Evolutionary conservation across 2,329 filamentous ascomycete species (phyloP).

Genomic region (Lachnellula occidentalis): DNA sequence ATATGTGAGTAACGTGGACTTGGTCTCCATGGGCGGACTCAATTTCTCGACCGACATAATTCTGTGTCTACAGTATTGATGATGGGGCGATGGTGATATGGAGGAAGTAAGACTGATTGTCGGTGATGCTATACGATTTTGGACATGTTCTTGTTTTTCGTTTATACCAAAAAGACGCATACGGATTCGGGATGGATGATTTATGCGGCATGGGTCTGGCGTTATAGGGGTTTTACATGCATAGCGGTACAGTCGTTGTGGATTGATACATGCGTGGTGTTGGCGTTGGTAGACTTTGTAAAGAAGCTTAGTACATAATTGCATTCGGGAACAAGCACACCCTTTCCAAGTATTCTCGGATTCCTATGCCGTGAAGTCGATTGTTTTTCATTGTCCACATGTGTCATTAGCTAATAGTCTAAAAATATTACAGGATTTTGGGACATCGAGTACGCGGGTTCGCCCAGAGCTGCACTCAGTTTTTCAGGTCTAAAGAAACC

Average conservation of each 20-base stretch:
- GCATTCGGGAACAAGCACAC: not conserved
- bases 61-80: not conserved
- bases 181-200: not conserved
- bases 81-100: not conserved
- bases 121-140: not conserved
- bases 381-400: too few species aligned
- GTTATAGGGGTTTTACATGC: not conserved
- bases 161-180: not conserved
- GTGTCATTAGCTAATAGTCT: too few species aligned
- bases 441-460: too few species aligned
- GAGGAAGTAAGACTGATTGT: not conserved
- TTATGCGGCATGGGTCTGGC: not conserved
- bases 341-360: too few species aligned
- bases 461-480: too few species aligned
- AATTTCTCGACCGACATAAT: not conserved
- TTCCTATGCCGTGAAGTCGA: too few species aligned
- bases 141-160: not conserved
- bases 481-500: too few species aligned
- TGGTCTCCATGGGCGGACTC: not conserved
- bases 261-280: not conserved
- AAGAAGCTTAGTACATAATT: not conserved
- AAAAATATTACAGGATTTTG: too few species aligned
- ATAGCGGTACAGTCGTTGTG: not conserved
- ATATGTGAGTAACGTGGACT: not conserved
- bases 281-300: not conserved